Evolutionary conservation across 257 asterid genomes (phyloP), one percentile per base, ranked within the genome.

Genomic region (Prunella vulgaris): DNA sequence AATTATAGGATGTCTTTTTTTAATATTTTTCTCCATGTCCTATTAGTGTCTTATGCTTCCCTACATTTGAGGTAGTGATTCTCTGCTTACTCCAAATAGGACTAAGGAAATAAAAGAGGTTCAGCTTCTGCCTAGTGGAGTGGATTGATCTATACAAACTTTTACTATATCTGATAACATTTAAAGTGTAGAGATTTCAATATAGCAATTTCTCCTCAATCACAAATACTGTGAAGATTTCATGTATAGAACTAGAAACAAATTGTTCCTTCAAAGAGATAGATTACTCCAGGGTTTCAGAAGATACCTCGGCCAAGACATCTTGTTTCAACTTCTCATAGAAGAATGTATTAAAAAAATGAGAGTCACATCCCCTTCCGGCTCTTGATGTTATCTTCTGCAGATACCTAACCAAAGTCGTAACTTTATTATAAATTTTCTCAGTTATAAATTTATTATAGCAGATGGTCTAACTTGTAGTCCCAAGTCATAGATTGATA

Each of bases 311-410:
- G 49, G 56, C 73, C 64, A 77, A 72, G 72, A 83, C 83, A 77
- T 90, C 87, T 74, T 79, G 84, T 80, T 87, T 88, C 83, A 91
- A 83, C 80, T 92, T 94, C 79, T 77, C 74, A 72, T 94, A 94
- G 79, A 94, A 91, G 82, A 84, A 94, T 14, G 99, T 94, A 78
- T 89, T 89, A 10, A 94, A 94, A 67, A 89, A 83, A 73, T 91
- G 95, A 81, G 65, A 89, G 64, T 78, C 74, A 52, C 74, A 37
- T 66, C 69, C 60, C 75, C 72, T 83, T 57, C 67, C 38, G 60
- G 75, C 70, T 51, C 64, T 52, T 20, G 77, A 78, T 71, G 73
- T 51, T 66, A 61, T 74, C 71, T 84, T 82, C 90, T 88, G 96
- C 87, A 91, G 80, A 74, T 87, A 87, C 85, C 99, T 94, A 81